Percentiles rank a stretch among this genome's conserved stretches.
Evolutionary conservation across 805 yeast species (phyloP).

Genomic region (Sugiyamaella boreocaroliniensis): DNA sequence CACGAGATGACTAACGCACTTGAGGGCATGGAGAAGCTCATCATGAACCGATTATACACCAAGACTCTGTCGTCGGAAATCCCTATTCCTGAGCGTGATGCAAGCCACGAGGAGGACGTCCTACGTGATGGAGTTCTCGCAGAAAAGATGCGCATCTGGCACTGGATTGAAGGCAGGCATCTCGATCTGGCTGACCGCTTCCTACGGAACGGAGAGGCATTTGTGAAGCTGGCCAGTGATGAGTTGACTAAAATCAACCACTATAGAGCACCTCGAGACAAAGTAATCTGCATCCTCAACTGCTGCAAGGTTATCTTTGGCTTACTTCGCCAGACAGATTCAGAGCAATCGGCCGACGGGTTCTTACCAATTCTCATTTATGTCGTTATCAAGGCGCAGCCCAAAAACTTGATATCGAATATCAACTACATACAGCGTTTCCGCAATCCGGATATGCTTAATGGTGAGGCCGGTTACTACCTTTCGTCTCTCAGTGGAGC

Average conservation of each 20-base stretch:
- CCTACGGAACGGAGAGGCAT: conserved; percentile 45
- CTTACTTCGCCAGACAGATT: conserved; percentile 56
- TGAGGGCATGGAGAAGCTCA: conserved; percentile 87
- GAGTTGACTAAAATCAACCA: conserved; percentile 74
- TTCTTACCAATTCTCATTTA: conserved; percentile 85
- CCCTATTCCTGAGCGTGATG: conserved; percentile 40
- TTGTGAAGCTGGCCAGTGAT: conserved; percentile 56
- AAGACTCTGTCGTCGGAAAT: conserved; percentile 75
- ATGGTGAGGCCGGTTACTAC: conserved; percentile 89
- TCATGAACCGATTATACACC: conserved; percentile 78
- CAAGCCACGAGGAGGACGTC: conserved; percentile 57
- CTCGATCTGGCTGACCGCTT: conserved; percentile 61
- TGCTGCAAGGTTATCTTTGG: conserved; percentile 92
- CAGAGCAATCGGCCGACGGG: conserved; percentile 85
- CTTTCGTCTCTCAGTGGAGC: conserved; percentile 89
- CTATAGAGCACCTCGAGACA: conserved; percentile 91
- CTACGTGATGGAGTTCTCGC: conserved; percentile 48
- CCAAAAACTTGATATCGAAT: conserved; percentile 65
- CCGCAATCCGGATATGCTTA: conserved; percentile 63
- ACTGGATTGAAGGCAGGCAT: conserved; percentile 68
- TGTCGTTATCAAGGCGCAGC: conserved; percentile 64
- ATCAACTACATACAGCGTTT: conserved; percentile 79
- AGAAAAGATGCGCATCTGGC: conserved; percentile 51
- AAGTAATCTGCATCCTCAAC: conserved; percentile 82
- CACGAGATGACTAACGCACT: conserved; percentile 61